Percentiles rank a stretch among this genome's conserved stretches.
Evolutionary conservation across 2,329 filamentous ascomycete genomes (phyloP).

Genomic region (Elsinoe necatrix): DNA sequence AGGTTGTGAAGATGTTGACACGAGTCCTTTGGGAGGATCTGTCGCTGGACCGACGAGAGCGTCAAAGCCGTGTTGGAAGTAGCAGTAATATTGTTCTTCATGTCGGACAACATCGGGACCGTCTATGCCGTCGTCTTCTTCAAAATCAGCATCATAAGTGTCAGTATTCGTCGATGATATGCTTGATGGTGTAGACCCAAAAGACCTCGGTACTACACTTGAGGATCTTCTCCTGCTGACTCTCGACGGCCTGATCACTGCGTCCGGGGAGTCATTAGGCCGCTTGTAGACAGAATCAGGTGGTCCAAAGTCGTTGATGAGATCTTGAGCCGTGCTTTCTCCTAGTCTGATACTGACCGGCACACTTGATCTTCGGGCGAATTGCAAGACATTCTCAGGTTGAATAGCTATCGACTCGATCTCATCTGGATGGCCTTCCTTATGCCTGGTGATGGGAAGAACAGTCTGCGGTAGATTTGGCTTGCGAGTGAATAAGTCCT

Average conservation of each 20-base stretch:
- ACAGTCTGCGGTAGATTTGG: slow-evolving; percentile 67
- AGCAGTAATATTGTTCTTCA: slow-evolving; percentile 83
- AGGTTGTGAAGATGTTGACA: slow-evolving; percentile 42
- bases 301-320: slow-evolving; percentile 82
- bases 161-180: slow-evolving; percentile 36
- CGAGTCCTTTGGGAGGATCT: slow-evolving; percentile 17
- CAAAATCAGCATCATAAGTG: slow-evolving; percentile 38
- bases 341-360: slow-evolving; percentile 67
- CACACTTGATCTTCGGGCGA: slow-evolving; percentile 60
- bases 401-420: slow-evolving; percentile 71
- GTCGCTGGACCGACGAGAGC: slow-evolving; percentile 71
- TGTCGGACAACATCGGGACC: slow-evolving; percentile 50
- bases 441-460: slow-evolving; percentile 58
- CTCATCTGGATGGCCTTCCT: slow-evolving; percentile 79
- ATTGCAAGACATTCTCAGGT: slow-evolving; percentile 68
- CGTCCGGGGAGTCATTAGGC: slow-evolving; percentile 11
- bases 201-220: slow-evolving; percentile 14
- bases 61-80: slow-evolving; percentile 93
- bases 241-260: not conserved
- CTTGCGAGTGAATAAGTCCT: slow-evolving; percentile 64
- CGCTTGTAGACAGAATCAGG: slow-evolving; percentile 76
- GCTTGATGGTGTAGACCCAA: slow-evolving; percentile 30
- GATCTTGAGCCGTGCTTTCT: slow-evolving; percentile 82
- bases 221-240: slow-evolving; percentile 18
- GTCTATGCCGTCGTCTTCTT: slow-evolving; percentile 34